Percentiles rank a stretch among this genome's conserved stretches.
Evolutionary conservation across 2,329 filamentous ascomycete genomes (phyloP).

Genomic region (Colletotrichum kahawae): DNA sequence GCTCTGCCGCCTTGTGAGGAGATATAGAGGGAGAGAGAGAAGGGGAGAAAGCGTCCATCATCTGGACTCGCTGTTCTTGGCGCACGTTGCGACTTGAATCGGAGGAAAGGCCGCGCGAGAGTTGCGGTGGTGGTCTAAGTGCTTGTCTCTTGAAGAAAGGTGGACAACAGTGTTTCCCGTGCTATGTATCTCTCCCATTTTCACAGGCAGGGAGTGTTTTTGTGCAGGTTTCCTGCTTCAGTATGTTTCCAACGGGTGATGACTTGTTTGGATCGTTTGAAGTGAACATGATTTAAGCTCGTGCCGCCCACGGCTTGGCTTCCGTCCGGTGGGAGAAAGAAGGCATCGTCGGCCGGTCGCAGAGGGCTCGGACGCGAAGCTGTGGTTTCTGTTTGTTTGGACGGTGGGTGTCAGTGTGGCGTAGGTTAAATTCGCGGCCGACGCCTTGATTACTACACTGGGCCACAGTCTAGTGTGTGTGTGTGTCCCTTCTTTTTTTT

Average conservation of each 20-base stretch:
- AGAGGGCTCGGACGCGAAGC: slow-evolving; percentile 4
- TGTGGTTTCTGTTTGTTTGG: slow-evolving; percentile 8
- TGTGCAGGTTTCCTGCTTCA: neutral
- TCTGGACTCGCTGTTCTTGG: slow-evolving; percentile 17
- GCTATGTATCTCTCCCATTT: neutral
- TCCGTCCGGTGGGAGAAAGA: neutral
- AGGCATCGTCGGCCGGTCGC: neutral
- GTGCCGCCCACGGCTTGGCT: neutral
- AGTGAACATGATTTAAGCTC: neutral
- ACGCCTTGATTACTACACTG: neutral
- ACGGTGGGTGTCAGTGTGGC: slow-evolving; percentile 17
- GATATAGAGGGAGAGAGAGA: neutral
- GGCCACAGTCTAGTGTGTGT: neutral
- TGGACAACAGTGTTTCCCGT: neutral
- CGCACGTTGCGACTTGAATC: slow-evolving; percentile 17
- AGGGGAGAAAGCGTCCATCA: slow-evolving; percentile 3
- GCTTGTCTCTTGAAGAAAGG: neutral
- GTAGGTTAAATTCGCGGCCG: neutral
- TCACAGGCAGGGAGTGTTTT: neutral
- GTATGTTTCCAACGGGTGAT: neutral
- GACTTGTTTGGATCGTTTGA: neutral
- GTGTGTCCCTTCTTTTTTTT: neutral
- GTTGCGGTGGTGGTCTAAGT: neutral
- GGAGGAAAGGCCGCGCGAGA: neutral
- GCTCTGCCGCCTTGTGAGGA: neutral